A percentile compares a stretch with the other conserved stretches of the same genome.
Conservation (phyloP, 352 stramenopile species). For the Phytophthora boehmeriae region DNA sequence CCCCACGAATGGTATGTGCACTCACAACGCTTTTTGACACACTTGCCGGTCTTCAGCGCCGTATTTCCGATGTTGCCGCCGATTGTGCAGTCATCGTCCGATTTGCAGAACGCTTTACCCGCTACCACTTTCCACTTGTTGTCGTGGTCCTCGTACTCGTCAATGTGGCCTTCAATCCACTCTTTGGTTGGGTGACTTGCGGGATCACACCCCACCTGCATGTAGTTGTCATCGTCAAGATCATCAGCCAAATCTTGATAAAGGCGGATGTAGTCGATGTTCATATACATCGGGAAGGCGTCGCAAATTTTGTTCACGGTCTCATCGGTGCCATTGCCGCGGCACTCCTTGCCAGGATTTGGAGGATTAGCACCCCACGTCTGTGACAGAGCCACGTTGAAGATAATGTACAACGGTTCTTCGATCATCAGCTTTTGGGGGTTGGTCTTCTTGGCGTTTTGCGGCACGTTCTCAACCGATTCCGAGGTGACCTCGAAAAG, state of each 20-base stretch:
- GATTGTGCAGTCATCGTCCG: slow-evolving; percentile 43
- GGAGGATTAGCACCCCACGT: slow-evolving; percentile 71
- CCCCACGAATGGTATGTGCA: slow-evolving; percentile 46
- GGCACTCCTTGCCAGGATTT: slow-evolving; percentile 43
- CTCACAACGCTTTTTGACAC: slow-evolving; percentile 41
- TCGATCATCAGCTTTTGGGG: slow-evolving; percentile 59
- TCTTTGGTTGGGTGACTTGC: slow-evolving; percentile 43
- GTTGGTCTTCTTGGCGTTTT: slow-evolving; percentile 37
- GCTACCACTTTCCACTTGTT: slow-evolving; percentile 23
- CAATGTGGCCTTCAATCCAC: slow-evolving; percentile 57
- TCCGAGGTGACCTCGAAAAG: slow-evolving; percentile 55
- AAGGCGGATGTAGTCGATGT: slow-evolving; percentile 41
- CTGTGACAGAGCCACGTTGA: slow-evolving; percentile 91
- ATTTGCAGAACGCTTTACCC: no score
- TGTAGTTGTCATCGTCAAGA: no score
- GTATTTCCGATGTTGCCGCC: slow-evolving; percentile 22
- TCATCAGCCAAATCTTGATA: no score
- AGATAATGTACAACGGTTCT: slow-evolving; percentile 92
- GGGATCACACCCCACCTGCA: slow-evolving; percentile 17
- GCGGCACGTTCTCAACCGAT: slow-evolving; percentile 42
- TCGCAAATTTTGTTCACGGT: slow-evolving; percentile 50
- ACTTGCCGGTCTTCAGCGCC: slow-evolving; percentile 36
- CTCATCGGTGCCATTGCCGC: slow-evolving; percentile 41
- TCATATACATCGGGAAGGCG: slow-evolving; percentile 63
- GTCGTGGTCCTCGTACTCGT: slow-evolving; percentile 47